Percentiles rank a stretch among this genome's conserved stretches.
phyloP scores from a whole-genome alignment of 257 asterid genomes.

The Ophiorrhiza pumila region DNA sequence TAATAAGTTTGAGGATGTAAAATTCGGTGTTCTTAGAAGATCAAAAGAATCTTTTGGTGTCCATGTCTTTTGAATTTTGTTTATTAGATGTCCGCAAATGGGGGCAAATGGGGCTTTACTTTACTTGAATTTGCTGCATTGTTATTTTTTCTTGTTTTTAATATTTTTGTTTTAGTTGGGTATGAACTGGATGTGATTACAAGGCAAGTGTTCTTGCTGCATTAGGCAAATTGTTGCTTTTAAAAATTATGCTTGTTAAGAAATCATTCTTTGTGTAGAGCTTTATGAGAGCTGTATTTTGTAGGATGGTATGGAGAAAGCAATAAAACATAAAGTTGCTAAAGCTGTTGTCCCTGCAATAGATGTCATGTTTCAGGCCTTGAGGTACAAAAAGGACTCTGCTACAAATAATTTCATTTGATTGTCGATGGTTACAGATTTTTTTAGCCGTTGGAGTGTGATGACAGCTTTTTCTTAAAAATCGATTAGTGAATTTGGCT shows the following conservation, averaged over 20 bases:
- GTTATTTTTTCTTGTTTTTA: neutral
- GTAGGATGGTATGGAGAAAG: conserved; percentile 99
- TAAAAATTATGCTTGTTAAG: neutral
- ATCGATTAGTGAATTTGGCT: conserved; percentile 86
- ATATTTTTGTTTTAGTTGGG: neutral
- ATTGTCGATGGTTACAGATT: neutral
- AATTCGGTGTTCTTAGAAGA: neutral
- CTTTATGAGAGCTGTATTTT: conserved; percentile 18
- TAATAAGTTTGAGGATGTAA: neutral
- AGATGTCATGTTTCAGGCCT: conserved; percentile 99
- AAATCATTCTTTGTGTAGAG: neutral
- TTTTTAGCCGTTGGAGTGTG: conserved; percentile 17
- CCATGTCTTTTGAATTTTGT: no score
- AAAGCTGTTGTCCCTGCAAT: conserved; percentile 99
- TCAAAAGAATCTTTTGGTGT: neutral
- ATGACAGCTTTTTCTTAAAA: conserved; percentile 30
- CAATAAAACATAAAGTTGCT: conserved; percentile 92
- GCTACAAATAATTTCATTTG: neutral
- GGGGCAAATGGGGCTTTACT: neutral
- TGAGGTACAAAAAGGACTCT: conserved; percentile 55
- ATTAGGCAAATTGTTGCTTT: neutral
- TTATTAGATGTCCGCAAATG: neutral
- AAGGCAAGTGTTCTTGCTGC: neutral
- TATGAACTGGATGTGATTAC: neutral
- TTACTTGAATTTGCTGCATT: neutral